Evolutionary conservation across 495 filamentous ascomycete species (phyloP), one percentile per base, ranked within the genome.

Genomic region (Aspergillus carlsbadensis): DNA sequence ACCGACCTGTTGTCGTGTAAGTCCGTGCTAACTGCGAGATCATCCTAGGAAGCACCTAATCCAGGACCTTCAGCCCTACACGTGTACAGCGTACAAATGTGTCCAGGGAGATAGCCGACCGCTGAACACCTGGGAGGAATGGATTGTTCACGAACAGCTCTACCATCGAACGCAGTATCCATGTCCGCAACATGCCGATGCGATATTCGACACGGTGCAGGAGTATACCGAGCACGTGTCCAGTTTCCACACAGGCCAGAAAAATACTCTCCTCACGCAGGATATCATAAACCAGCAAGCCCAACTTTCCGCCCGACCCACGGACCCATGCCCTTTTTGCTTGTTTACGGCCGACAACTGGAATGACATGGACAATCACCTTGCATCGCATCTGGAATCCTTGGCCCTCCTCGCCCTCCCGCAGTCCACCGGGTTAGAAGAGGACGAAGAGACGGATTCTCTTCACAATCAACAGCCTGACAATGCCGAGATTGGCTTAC

Each of bases 1-100:
- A 34, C 33, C 35, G 15, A 37, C 4, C 13, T 37, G 11, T 13
- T n/a, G n/a, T n/a, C n/a, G n/a, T n/a, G 10, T 37, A 4, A 37
- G 4, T 37, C 35, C 10, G 3, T 37, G 4, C 5, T 37, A 11
- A 5, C 11, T 14, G 8, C n/a, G 24, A 31, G 26, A 33, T n/a
- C 15, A 8, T 17, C 5, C 4, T 48, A 48, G 45, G 45, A 10
- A 11, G 3, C 45, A 48, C 15, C 29, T 48, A 17, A 48, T 48
- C 13, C 45, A 48, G 29, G 45, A 48, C 10, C 45, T 48, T 17
- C 45, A 48, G 20, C 45, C 45, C n/a, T 48, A 48, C 45, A 33
- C 45, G 0, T 48, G 45, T 29, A 48, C 45, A 33, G 45, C 45
- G 4, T 5, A 18, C 6, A 17, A 26, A 0, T 48, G 45, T 34